phyloP scores from a whole-genome alignment of 768 basidiomycete genomes.

The Lentinula sp. region DNA sequence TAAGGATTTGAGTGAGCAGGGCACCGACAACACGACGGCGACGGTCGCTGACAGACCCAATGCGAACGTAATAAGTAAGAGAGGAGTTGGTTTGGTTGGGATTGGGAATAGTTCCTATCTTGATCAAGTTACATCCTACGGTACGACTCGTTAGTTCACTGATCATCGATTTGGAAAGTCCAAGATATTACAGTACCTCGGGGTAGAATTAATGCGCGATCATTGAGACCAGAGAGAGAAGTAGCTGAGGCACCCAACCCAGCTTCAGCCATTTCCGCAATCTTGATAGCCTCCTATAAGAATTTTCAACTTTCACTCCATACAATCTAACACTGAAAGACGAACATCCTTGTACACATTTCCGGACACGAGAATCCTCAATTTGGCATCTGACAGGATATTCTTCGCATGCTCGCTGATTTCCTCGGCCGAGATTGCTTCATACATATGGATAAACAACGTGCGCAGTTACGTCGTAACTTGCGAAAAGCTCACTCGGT shows the following conservation, averaged over 20 bases:
- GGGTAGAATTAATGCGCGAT: slow-evolving; percentile 62
- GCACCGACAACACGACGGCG: slow-evolving; percentile 58
- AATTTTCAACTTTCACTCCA: not conserved
- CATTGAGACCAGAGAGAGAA: slow-evolving; percentile 48
- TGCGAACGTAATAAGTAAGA: slow-evolving; percentile 79
- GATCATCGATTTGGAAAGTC: not conserved
- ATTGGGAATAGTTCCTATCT: slow-evolving; percentile 67
- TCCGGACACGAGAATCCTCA: slow-evolving; percentile 74
- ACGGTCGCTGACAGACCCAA: slow-evolving; percentile 64
- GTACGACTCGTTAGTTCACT: not conserved
- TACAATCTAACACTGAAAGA: not conserved
- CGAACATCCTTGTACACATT: slow-evolving; percentile 82
- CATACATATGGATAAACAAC: not conserved
- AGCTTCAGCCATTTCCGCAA: slow-evolving; percentile 68
- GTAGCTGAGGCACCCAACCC: slow-evolving; percentile 52
- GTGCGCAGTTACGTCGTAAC: no score
- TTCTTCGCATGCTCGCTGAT: slow-evolving; percentile 54
- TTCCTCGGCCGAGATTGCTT: slow-evolving; percentile 71
- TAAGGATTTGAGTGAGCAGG: slow-evolving; percentile 76
- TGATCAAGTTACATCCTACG: slow-evolving; percentile 66
- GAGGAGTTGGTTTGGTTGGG: slow-evolving; percentile 83
- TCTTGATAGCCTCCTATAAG: slow-evolving; percentile 65
- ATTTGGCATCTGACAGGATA: slow-evolving; percentile 58
- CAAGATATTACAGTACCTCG: slow-evolving; percentile 33
- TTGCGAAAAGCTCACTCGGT: slow-evolving; percentile 43